phyloP scores from a whole-genome alignment of 2,329 filamentous ascomycete genomes.

The Phoma sp. region DNA sequence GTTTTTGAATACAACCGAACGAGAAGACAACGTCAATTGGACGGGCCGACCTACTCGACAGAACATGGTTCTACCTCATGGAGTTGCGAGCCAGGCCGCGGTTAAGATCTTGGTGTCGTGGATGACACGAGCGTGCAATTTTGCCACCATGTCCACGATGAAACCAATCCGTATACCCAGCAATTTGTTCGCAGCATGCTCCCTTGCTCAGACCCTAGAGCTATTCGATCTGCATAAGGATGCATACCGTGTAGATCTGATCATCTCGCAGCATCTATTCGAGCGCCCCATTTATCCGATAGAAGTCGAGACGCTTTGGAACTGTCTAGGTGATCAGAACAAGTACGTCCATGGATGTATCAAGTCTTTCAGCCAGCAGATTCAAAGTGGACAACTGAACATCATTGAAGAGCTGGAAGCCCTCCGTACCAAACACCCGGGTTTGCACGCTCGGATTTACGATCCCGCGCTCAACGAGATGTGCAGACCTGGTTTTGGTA shows the following conservation, averaged over 20 bases:
- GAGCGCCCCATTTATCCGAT: constrained; percentile 20
- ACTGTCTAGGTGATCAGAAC: constrained; percentile 23
- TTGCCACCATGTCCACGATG: constrained; percentile 16
- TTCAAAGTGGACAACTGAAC: neutral
- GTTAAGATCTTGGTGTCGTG: constrained; percentile 28
- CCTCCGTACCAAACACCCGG: neutral
- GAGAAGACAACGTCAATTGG: constrained; percentile 18
- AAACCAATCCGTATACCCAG: constrained; percentile 22
- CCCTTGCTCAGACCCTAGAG: constrained; percentile 26
- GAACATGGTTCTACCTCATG: constrained; percentile 20
- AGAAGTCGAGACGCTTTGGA: constrained; percentile 31
- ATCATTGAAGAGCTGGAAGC: neutral
- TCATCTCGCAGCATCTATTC: constrained; percentile 21
- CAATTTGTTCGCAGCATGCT: constrained; percentile 30
- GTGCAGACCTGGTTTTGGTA: neutral
- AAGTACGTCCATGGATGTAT: constrained; percentile 30
- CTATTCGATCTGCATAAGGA: constrained; percentile 29
- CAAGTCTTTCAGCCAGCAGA: constrained; percentile 14
- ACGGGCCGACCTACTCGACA: constrained; percentile 11
- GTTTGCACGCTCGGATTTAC: neutral
- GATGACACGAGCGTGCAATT: constrained; percentile 32
- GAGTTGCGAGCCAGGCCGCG: constrained; percentile 16
- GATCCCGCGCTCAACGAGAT: constrained; percentile 19
- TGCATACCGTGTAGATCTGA: constrained; percentile 23
- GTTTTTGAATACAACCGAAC: constrained; percentile 21